These are phyloP conservation scores for Stephanodiscus triporus DNA, from an alignment of 108 stramenopile species.

Conservation along the genomic window DNA sequence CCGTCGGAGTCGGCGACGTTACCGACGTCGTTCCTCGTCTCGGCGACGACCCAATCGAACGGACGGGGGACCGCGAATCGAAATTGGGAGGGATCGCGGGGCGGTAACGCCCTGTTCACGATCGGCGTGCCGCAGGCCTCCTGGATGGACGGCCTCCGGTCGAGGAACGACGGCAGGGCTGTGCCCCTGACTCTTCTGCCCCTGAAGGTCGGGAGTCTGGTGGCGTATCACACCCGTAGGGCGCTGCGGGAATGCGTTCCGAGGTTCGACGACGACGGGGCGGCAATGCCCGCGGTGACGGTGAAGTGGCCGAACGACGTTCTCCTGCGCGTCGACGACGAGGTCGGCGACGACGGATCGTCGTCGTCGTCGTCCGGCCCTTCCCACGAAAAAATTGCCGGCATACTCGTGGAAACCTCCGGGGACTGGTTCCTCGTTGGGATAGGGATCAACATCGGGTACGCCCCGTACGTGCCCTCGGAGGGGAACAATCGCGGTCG, in stretches of 20 bases:
- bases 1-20: neutral
- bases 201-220: constrained; percentile 64
- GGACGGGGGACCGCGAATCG: constrained; percentile 51
- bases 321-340: constrained; percentile 43
- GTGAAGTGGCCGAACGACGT: constrained; percentile 98
- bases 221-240: constrained; percentile 49
- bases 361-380: constrained; percentile 17
- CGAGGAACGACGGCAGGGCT: constrained; percentile 32
- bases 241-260: constrained; percentile 23
- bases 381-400: constrained; percentile 51
- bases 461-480: constrained; percentile 75
- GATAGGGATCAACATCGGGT: constrained; percentile 90
- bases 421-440: constrained; percentile 88
- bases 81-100: constrained; percentile 41
- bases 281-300: constrained; percentile 49
- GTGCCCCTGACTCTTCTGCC: constrained; percentile 65
- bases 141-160: constrained; percentile 45
- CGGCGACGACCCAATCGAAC: constrained; percentile 45
- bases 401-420: constrained; percentile 50
- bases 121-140: constrained; percentile 49
- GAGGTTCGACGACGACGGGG: neutral
- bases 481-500: constrained; percentile 64
- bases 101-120: constrained; percentile 53
- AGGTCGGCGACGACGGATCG: constrained; percentile 75
- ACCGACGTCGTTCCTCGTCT: constrained; percentile 44